These are phyloP conservation scores for Claviceps africana DNA, from an alignment of 2,329 filamentous ascomycete species.

Conservation along the genomic window DNA sequence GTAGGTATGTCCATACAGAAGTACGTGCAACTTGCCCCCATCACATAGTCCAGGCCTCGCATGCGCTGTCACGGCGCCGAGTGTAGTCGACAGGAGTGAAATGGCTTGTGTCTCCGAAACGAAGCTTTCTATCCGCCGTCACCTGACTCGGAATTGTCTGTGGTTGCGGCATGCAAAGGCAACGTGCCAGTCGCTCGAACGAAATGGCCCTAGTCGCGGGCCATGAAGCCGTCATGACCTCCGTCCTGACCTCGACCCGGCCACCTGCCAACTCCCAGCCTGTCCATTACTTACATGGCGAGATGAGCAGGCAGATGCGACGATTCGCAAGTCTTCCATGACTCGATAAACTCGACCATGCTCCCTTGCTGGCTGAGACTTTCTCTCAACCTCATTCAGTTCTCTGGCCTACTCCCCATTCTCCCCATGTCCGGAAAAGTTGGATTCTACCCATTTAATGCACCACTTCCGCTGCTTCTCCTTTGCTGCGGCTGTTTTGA, in stretches of 20 bases:
- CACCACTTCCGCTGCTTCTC: constrained; percentile 7
- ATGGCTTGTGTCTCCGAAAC: neutral
- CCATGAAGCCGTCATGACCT: constrained; percentile 11
- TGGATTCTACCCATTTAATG: constrained; percentile 9
- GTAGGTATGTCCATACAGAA: neutral
- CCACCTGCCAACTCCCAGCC: constrained; percentile 4
- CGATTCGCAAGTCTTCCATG: constrained; percentile 5
- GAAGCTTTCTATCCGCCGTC: constrained; percentile 2
- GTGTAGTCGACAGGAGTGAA: neutral
- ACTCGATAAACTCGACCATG: constrained; percentile 9
- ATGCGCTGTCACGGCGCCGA: neutral
- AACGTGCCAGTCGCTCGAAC: constrained; percentile 8
- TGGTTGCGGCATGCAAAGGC: constrained; percentile 6
- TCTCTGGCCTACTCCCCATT: neutral
- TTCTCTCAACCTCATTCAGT: constrained; percentile 3
- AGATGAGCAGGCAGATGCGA: neutral
- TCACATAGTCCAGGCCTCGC: neutral
- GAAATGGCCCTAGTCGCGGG: neutral
- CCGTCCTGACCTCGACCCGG: neutral
- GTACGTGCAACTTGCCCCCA: neutral
- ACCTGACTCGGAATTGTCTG: constrained; percentile 4
- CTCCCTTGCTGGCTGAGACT: constrained; percentile 13
- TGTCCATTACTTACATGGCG: constrained; percentile 1
- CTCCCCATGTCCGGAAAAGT: neutral
- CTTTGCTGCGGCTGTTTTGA: neutral